Evolutionary conservation across 495 filamentous ascomycete species (phyloP).

Genomic region (Paragyromitra xinjiangensis): DNA sequence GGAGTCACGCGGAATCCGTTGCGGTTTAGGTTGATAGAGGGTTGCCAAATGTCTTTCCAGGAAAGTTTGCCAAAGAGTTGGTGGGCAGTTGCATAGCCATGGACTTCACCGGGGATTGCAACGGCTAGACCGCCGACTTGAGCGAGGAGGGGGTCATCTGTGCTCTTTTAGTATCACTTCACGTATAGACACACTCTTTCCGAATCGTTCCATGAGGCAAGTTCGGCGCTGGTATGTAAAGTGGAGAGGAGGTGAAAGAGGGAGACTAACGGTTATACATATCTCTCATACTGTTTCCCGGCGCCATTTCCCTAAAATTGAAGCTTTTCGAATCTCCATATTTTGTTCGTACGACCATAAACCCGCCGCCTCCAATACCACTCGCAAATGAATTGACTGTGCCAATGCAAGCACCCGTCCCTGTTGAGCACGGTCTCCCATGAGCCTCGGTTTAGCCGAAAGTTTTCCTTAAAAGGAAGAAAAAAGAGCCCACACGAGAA

Average conservation of each 20-base stretch:
- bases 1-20: slow-evolving; percentile 51
- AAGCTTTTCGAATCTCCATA: slow-evolving; percentile 53
- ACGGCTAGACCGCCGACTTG: slow-evolving; percentile 53
- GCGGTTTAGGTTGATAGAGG: slow-evolving; percentile 45
- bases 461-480: not conserved
- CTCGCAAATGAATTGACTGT: slow-evolving; percentile 55
- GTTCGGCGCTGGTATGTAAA: not conserved
- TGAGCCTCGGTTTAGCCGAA: slow-evolving; percentile 13
- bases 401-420: slow-evolving; percentile 54
- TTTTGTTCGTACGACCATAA: slow-evolving; percentile 52
- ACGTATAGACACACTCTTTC: not conserved
- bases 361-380: slow-evolving; percentile 56
- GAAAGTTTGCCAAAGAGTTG: slow-evolving; percentile 49
- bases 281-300: slow-evolving; percentile 44
- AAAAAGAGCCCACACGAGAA: not conserved
- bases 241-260: not conserved
- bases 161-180: not conserved
- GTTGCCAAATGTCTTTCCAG: slow-evolving; percentile 55
- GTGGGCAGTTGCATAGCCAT: slow-evolving; percentile 54
- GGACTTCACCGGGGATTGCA: slow-evolving; percentile 54
- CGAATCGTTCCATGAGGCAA: not conserved
- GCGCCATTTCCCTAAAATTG: slow-evolving; percentile 56
- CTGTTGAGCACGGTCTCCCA: slow-evolving; percentile 24
- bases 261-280: slow-evolving; percentile 54
- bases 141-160: slow-evolving; percentile 49